Percentiles rank a stretch among this genome's conserved stretches.
phyloP scores from a whole-genome alignment of 2,329 filamentous ascomycete species.

The Aspergillus terreus region DNA sequence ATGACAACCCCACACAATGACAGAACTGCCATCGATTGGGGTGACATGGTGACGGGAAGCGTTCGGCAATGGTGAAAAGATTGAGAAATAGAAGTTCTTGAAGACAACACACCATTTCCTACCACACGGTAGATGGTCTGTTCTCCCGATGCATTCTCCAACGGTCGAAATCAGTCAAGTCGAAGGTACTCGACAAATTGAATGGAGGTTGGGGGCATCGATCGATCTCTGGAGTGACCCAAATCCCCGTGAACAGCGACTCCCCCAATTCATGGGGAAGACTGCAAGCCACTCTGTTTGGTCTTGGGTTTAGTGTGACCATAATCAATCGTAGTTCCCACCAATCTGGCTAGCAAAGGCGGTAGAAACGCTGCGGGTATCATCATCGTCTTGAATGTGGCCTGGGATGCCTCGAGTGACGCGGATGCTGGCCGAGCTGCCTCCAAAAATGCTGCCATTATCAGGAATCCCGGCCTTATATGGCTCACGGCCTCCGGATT shows the following conservation, averaged over 20 bases:
- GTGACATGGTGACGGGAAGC: constrained; percentile 7
- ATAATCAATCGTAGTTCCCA: constrained; percentile 56
- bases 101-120: constrained; percentile 9
- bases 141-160: constrained; percentile 11
- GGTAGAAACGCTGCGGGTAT: constrained; percentile 92
- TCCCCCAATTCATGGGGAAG: constrained; percentile 10
- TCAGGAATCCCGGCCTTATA: constrained; percentile 51
- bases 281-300: constrained; percentile 12
- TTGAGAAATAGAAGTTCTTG: constrained; percentile 6
- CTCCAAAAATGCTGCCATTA: constrained; percentile 63
- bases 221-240: constrained; percentile 11
- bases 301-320: constrained; percentile 4
- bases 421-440: constrained; percentile 52
- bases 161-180: constrained; percentile 12
- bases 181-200: constrained; percentile 9
- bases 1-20: background rate
- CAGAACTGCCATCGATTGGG: constrained; percentile 1
- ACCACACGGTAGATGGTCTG: constrained; percentile 9
- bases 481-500: constrained; percentile 68
- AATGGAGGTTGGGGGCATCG: constrained; percentile 11
- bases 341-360: constrained; percentile 95
- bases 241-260: constrained; percentile 13
- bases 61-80: constrained; percentile 12
- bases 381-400: constrained; percentile 66
- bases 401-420: constrained; percentile 43